Percentiles rank a stretch among this genome's conserved stretches.
phyloP scores from a whole-genome alignment of 371 early-diverging fungal species.

The Quaeritorhiza haematococci region DNA sequence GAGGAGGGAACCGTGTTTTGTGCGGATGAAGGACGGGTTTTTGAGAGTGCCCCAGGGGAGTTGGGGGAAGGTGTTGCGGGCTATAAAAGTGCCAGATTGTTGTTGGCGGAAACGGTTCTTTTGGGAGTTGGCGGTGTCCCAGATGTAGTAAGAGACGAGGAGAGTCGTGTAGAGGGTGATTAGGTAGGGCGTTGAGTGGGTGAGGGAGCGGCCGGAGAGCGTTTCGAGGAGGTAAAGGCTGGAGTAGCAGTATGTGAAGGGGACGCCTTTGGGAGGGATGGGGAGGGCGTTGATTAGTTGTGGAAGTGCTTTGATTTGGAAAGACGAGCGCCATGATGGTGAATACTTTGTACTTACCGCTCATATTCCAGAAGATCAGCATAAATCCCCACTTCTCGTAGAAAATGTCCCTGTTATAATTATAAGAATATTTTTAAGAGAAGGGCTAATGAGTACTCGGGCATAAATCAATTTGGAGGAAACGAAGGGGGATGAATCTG shows the following conservation, averaged over 20 bases:
- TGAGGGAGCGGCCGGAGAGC: conserved; percentile 35
- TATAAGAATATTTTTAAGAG: too few relatives aligned
- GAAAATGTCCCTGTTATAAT: too few relatives aligned
- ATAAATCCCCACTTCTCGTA: conserved; percentile 41
- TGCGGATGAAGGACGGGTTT: conserved; percentile 1
- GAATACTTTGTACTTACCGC: too few relatives aligned
- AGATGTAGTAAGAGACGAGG: conserved; percentile 46
- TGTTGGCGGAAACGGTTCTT: conserved; percentile 5
- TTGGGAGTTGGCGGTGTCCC: conserved; percentile 39
- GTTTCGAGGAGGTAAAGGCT: conserved; percentile 49
- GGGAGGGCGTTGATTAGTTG: not conserved
- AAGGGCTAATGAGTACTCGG: too few relatives aligned
- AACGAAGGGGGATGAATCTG: too few relatives aligned
- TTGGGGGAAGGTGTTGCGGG: conserved; percentile 59
- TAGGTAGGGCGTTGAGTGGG: conserved; percentile 35
- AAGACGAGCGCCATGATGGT: too few relatives aligned
- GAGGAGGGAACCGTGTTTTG: conserved; percentile 2
- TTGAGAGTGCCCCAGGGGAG: conserved; percentile 50
- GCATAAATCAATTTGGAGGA: too few relatives aligned
- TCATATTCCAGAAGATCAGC: conserved; percentile 59
- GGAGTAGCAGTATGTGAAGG: conserved; percentile 57
- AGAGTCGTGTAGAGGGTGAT: conserved; percentile 34
- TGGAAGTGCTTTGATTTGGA: too few relatives aligned
- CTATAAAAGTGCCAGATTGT: conserved; percentile 35
- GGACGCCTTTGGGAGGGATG: conserved; percentile 36